Base-by-base conservation (phyloP, 306 rosid genomes). In the Malus sieversii region DNA sequence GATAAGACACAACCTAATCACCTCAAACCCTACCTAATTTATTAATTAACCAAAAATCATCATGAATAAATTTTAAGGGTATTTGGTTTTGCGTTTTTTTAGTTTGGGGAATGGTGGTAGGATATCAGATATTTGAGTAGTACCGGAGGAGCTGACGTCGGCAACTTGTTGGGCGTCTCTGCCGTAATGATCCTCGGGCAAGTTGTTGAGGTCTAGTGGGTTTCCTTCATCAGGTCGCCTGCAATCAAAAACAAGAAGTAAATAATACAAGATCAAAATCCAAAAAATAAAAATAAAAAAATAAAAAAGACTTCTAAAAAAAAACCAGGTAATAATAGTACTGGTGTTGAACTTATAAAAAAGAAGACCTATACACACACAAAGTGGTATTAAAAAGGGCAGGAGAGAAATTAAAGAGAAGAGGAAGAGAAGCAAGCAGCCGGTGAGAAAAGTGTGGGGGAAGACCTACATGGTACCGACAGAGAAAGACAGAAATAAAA, bases 191-290 rank as follows among this genome's bases (percentile, higher is more conserved):
- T 93, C 98, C 73, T 89, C 97, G 6, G 98, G 98, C 76, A 93
- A 88, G 81, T 89, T 93, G 87, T 91, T 93, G 84, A 93, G 98
- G 85, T 93, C 98, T 75, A 93, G 86, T 5, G 98, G 93, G 78
- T 86, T 91, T 46, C 84, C 88, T 53, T 84, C 71, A 25, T 79
- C 87, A 44, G 96, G 90, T 84, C 93, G 81, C 99, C 99, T 95
- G 96, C 48, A 70, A 79, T 78, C 68, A 18, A 66, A 74, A 81
- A 69, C 58, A 75, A 59, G 33, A 32, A 10, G 33, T 53, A 72
- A 35, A 59, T 6, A 35, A 10, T 2, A 23, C 7, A 32, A 55
- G 14, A 4, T 40, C 12, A 70, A 40, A 66, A 30, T 20, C 27
- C 44, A 51, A 13, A 45, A 64, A 77, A 4, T 16, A 32, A 0